phyloP scores from a whole-genome alignment of 1,284 basidiomycete species.

The Rhodotorula glutinis region DNA sequence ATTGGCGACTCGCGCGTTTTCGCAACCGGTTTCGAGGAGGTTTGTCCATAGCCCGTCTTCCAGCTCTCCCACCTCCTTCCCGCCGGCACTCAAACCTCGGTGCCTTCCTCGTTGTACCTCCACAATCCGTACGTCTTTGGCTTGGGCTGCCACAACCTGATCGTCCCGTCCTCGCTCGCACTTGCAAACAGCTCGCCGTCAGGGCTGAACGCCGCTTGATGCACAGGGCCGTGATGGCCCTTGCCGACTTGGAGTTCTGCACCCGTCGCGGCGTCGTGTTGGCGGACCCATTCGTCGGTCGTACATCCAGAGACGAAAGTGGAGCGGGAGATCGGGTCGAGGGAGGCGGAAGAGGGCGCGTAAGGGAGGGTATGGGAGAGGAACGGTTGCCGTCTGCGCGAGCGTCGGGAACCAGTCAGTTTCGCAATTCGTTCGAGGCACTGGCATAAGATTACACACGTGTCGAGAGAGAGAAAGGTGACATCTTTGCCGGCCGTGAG shows the following conservation, averaged over 20 bases:
- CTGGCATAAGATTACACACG: slow-evolving; percentile 42
- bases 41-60: too few relatives aligned
- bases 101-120: slow-evolving; percentile 49
- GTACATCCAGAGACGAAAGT: slow-evolving; percentile 89
- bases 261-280: slow-evolving; percentile 81
- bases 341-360: slow-evolving; percentile 81
- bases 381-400: slow-evolving; percentile 52
- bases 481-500: slow-evolving; percentile 89
- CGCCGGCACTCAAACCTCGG: neutral
- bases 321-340: slow-evolving; percentile 84
- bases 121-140: slow-evolving; percentile 91
- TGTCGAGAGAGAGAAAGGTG: slow-evolving; percentile 62
- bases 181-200: slow-evolving; percentile 98
- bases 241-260: slow-evolving; percentile 83
- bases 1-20: too few relatives aligned
- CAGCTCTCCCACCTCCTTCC: too few relatives aligned
- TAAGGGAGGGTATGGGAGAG: slow-evolving; percentile 62
- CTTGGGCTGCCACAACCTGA: slow-evolving; percentile 92
- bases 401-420: neutral
- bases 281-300: slow-evolving; percentile 91
- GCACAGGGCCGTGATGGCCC: slow-evolving; percentile 96
- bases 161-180: slow-evolving; percentile 81
- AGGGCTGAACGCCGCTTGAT: slow-evolving; percentile 83
- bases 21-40: too few relatives aligned
- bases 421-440: neutral